Evolutionary conservation across 768 basidiomycete species (phyloP), one percentile per base, ranked within the genome.

Genomic region (Kwoniella europaea): DNA sequence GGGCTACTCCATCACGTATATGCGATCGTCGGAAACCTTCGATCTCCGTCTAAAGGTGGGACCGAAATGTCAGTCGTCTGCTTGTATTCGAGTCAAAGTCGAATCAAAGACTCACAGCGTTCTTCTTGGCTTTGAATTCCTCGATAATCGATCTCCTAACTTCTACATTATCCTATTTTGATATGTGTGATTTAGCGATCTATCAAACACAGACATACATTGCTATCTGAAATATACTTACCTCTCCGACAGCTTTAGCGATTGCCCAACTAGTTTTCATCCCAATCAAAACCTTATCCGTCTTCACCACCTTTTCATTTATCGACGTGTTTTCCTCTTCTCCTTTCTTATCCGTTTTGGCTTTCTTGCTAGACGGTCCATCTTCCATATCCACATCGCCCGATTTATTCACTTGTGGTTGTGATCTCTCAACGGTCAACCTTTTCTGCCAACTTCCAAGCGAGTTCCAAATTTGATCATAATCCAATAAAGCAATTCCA

Each of bases 11-110:
- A 82, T 98, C 96, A 10, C 95, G 88, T 42, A 96, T 89, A 79
- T 99, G 93, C 63, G 87, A 88, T 77, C 91, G 89, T 16, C 94
- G 87, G 87, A 98, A 98, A 0, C 96, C 96, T 79, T 91, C 91
- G 13, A 95, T 84, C 78, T 99, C 96, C 0, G 88, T 88, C 80
- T 82, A 20, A 15, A 9, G 9, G 3, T 27, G 4, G 52, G 22
- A n/a, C 52, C 44, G 9, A 53, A 27, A 10, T 35, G 41, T 16
- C 35, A 41, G 9, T 15, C 2, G 13, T 58, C 24, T 57, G 16
- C n/a, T 22, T 24, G 64, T 5, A 42, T 18, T 35, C 43, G 43
- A 46, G 53, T 2, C 2, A 42, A 10, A 29, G 44, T 4, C 4
- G 22, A 24, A 43, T 5, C 18, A 16, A 6, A 10, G 7, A 69